phyloP scores from a whole-genome alignment of 192 early-diverging fungal species.

The Obelidium mucronatum region DNA sequence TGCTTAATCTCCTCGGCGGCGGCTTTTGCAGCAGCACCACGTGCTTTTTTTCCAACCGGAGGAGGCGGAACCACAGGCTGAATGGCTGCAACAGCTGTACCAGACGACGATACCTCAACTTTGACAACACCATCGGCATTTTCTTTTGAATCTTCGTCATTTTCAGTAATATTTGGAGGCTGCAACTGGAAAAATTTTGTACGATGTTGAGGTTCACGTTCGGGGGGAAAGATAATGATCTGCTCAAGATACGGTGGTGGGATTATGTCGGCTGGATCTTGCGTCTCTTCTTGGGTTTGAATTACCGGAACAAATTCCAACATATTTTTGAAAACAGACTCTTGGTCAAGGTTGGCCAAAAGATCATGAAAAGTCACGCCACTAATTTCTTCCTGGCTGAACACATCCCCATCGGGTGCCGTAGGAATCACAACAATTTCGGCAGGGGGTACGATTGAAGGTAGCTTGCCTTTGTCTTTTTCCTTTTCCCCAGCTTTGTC shows the following conservation, averaged over 20 bases:
- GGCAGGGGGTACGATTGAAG: background rate
- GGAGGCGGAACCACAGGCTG: background rate
- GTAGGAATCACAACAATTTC: background rate
- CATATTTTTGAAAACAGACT: constrained; percentile 51
- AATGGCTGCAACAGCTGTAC: constrained; percentile 5
- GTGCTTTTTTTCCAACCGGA: constrained; percentile 14
- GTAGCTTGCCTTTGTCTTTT: constrained; percentile 29
- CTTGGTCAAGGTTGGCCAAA: constrained; percentile 48
- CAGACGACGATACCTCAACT: background rate
- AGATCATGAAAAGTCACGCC: constrained; percentile 42
- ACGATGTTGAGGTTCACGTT: constrained; percentile 38
- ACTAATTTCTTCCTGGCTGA: background rate
- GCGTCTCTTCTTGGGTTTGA: constrained; percentile 37
- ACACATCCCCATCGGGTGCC: constrained; percentile 28
- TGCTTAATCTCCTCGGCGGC: constrained; percentile 49
- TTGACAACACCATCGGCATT: background rate
- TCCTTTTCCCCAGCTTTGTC: background rate
- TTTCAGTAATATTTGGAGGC: constrained; percentile 31
- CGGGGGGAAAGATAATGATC: constrained; percentile 45
- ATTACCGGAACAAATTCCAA: constrained; percentile 46
- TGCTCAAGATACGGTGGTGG: constrained; percentile 53
- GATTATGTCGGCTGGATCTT: constrained; percentile 28
- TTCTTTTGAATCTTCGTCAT: constrained; percentile 45
- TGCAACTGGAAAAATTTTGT: constrained; percentile 42
- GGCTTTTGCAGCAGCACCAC: constrained; percentile 33